Base-by-base conservation (phyloP, 345 rosid genomes). In the Citrus sinensis region DNA sequence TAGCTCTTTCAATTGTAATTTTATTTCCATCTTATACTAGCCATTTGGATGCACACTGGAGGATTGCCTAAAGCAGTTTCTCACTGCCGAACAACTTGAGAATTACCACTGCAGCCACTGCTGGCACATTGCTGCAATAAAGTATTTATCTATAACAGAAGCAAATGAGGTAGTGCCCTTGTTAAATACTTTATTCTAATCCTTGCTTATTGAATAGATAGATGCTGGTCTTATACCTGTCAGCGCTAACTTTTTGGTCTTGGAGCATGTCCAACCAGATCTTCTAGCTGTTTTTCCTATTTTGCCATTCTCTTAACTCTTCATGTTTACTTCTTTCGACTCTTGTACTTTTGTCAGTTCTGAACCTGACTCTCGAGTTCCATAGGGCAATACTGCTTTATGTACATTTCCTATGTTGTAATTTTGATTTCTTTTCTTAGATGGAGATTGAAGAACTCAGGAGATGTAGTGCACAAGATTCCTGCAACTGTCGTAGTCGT, bases 41-140 rank as follows among this genome's bases (percentile, higher is more conserved):
- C 84, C 79, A 89, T 72, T 76, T 64, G 92, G 90, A 70, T 87
- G 90, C 79, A 86, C 89, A 40, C 74, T 95, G 85, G 91, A 80
- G 86, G 88, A 87, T 78, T 92, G 98, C 88, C 75, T 95, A 83
- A 87, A 86, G 82, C 90, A 89, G 81, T 93, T 91, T 82, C 65
- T 86, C 78, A 76, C 69, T 39, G 82, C 92, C 0, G 96, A 93
- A 78, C 87, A 82, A 83, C 82, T 93, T 59, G 92, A 89, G 82
- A 88, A 89, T 79, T 94, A 91, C 86, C 83, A 63, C 76, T 95
- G 99, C 79, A 84, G 87, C 81, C 85, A 37, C 61, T 95, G 99
- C 82, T 95, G 99, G 98, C 98, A 95, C 80, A 74, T 79, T 66
- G 94, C 89, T 83, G 98, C 96, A 2, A 67, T 74, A 59, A 89